Evolutionary conservation across 2,329 filamentous ascomycete genomes (phyloP).

Genomic region (Aspergillaceae sp.): DNA sequence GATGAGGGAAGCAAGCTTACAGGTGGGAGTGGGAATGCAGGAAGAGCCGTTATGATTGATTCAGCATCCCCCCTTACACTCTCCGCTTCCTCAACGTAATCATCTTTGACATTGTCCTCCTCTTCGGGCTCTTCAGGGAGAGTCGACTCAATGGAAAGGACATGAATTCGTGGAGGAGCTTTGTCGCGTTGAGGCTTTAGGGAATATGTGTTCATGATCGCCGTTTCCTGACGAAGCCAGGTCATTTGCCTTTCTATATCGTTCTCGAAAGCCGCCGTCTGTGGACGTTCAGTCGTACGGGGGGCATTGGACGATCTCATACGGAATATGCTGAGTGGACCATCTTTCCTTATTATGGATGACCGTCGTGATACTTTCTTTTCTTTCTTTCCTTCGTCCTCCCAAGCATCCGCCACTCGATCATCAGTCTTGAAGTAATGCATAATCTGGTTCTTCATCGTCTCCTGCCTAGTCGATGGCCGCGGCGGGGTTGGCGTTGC

Average conservation of each 20-base stretch:
- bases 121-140: constrained; percentile 14
- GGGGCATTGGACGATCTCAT: constrained; percentile 14
- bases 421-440: constrained; percentile 25
- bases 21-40: constrained; percentile 9
- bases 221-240: constrained; percentile 21
- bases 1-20: background rate
- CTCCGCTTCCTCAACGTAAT: background rate
- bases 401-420: constrained; percentile 25
- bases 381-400: constrained; percentile 14
- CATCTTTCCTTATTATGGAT: constrained; percentile 14
- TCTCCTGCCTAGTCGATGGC: constrained; percentile 12
- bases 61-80: constrained; percentile 7
- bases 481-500: constrained; percentile 4
- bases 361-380: constrained; percentile 7
- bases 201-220: constrained; percentile 21
- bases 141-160: constrained; percentile 20
- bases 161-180: constrained; percentile 23
- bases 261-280: constrained; percentile 5
- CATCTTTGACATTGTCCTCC: constrained; percentile 6
- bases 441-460: constrained; percentile 24
- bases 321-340: constrained; percentile 25
- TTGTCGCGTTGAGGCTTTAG: constrained; percentile 19
- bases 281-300: constrained; percentile 4
- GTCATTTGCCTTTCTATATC: constrained; percentile 19
- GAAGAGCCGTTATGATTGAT: constrained; percentile 22